phyloP scores from a whole-genome alignment of 768 basidiomycete genomes.

The Leucogyrophana mollusca region DNA sequence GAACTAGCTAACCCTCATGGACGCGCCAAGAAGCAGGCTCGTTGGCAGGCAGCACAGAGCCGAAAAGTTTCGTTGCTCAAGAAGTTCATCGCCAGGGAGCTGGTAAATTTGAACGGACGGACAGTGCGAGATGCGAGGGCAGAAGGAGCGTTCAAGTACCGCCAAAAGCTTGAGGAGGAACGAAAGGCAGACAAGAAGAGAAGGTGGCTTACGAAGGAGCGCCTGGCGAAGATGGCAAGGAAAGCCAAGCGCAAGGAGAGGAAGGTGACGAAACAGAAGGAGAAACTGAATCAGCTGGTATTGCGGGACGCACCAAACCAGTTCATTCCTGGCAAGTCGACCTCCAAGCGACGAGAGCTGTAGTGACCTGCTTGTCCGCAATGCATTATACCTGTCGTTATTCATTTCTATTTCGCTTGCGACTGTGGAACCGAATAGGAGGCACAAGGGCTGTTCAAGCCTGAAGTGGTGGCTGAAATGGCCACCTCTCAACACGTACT shows the following conservation, averaged over 20 bases:
- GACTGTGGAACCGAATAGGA: background rate
- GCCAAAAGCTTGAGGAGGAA: slow-evolving; percentile 55
- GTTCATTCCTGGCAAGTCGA: slow-evolving; percentile 43
- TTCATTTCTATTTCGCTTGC: background rate
- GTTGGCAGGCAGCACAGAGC: slow-evolving; percentile 63
- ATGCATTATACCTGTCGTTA: background rate
- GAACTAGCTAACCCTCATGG: slow-evolving; percentile 84
- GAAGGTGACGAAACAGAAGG: slow-evolving; percentile 46
- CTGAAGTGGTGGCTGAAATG: background rate
- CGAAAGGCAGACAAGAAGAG: slow-evolving; percentile 60
- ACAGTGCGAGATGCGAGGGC: slow-evolving; percentile 61
- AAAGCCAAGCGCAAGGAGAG: slow-evolving; percentile 40
- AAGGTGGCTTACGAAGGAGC: slow-evolving; percentile 41
- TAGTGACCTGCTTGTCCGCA: background rate
- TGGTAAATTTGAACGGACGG: slow-evolving; percentile 58
- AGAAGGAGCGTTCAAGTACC: slow-evolving; percentile 76
- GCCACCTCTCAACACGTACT: too few relatives aligned
- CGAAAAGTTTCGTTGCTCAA: slow-evolving; percentile 50
- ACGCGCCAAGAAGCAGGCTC: slow-evolving; percentile 75
- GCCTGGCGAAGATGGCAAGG: slow-evolving; percentile 35
- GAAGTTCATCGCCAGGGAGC: slow-evolving; percentile 52
- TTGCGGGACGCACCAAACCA: slow-evolving; percentile 60
- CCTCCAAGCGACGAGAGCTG: slow-evolving; percentile 7
- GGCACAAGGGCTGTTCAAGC: background rate
- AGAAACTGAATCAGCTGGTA: slow-evolving; percentile 51